Base-by-base conservation (phyloP, 2,329 filamentous ascomycete species). In the Verticillium tricorpus region DNA sequence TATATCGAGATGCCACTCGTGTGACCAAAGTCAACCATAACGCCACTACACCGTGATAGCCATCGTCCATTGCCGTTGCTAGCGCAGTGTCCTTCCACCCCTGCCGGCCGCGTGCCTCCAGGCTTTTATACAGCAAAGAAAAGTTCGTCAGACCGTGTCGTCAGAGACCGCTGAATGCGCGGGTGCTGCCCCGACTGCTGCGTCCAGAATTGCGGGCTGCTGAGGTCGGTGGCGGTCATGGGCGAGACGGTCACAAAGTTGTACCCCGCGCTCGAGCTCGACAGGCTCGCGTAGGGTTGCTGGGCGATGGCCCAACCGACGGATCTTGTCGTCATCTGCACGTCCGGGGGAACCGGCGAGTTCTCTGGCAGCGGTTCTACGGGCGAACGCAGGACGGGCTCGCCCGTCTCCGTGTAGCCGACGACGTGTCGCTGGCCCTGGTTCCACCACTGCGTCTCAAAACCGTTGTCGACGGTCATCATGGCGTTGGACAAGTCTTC, bases 361-460 rank as follows among this genome's bases (percentile, higher is more conserved):
- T 75, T 78, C 2, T 85, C 84, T 68, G 61, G 45, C 17, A 58
- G 54, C 28, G 56, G 40, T 25, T 52, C 45, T n/a, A 52, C 12
- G 19, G 31, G 54, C 54, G 54, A 56, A 31, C 28, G 54, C 28
- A 31, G 12, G 15, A 31, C 54, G 14, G 54, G 25, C 15, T 56
- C 31, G 14, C 25, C 54, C 15, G 25, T 17, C 54, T 15, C 25
- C 28, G 54, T 62, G 67, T 32, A 64, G 63, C 52, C 71, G n/a
- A 59, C 19, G 11, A 55, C 25, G 3, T 15, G 39, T 2, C 76
- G 70, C 9, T 63, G 62, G 1, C 81, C 82, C 64, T 81, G 80
- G 66, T 84, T 79, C 82, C 82, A 85, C 82, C 82, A 84, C 69
- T 85, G 82, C 64, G 81, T 79, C 71, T 85, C 82, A 65, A 85